Conservation (phyloP, 345 rosid genomes). For the Pistacia atlantica region DNA sequence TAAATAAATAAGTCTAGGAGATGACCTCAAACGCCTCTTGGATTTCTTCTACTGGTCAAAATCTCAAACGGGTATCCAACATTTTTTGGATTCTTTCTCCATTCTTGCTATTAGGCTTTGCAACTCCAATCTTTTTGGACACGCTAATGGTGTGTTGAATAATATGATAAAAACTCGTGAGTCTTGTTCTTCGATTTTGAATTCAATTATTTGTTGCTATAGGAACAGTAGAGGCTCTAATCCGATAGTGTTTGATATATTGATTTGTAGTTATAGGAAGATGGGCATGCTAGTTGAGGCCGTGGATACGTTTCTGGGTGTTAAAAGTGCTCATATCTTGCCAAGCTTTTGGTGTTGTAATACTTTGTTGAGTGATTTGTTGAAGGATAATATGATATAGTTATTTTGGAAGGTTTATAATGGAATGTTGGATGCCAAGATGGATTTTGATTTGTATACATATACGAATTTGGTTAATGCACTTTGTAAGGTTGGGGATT, state of each 20-base stretch:
- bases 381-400: conserved; percentile 27
- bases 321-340: conserved; percentile 17
- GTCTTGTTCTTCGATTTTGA: conserved; percentile 22
- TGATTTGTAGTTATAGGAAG: conserved; percentile 32
- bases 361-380: conserved; percentile 34
- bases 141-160: conserved; percentile 28
- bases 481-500: conserved; percentile 26
- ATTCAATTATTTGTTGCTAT: conserved; percentile 19
- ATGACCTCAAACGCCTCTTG: conserved; percentile 26
- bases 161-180: conserved; percentile 16
- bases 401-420: conserved; percentile 41
- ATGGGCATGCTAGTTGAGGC: conserved; percentile 30
- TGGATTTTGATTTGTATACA: conserved; percentile 32
- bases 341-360: conserved; percentile 33
- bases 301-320: conserved; percentile 28
- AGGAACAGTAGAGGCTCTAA: conserved; percentile 5
- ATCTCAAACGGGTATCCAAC: conserved; percentile 18
- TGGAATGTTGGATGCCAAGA: conserved; percentile 28
- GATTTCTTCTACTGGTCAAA: conserved; percentile 36
- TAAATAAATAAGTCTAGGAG: no score
- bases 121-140: conserved; percentile 23
- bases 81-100: conserved; percentile 25
- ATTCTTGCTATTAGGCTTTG: conserved; percentile 27
- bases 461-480: conserved; percentile 33
- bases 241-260: conserved; percentile 27